Base-by-base conservation (phyloP, 2,329 filamentous ascomycete species). In the Purpureocillium lavendulum region DNA sequence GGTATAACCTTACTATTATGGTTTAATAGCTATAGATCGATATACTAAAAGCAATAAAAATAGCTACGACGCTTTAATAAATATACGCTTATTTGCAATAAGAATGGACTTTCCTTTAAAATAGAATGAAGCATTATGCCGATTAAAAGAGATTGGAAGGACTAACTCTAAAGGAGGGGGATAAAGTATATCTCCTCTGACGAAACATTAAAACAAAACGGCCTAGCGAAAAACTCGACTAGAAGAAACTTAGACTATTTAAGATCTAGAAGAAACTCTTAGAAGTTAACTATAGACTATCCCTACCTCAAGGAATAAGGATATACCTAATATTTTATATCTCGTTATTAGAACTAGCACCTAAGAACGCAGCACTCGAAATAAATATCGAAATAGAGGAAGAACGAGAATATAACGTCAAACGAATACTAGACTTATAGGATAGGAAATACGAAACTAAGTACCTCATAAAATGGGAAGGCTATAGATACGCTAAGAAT, bases 311-410 rank as follows among this genome's bases (percentile, higher is more conserved):
- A 26, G 10, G 6, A 6, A n/a, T 40, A 24, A 8, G 41, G 35
- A 40, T 40, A 41, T 42, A 45, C 32, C 30, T 32, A 33, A 40
- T 52, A 26, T 49, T 49, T 41, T 44, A 51, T 46, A 49, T 51
- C 14, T 48, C 28, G 33, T 29, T 50, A 31, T 24, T 50, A 17
- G 33, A 50, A 43, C 34, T 34, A 39, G 36, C 17, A 45, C 21
- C 30, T 40, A 6, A 40, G 12, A 41, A 44, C 28, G 18, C 17
- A 26, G 40, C 40, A 30, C 29, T 30, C 40, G 16, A 30, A 42
- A 38, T 35, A 36, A 18, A 41, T 3, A 40, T 42, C n/a, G 39
- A 39, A 32, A 31, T 38, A 14, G 30, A 36, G 39, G n/a, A 45
- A 24, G 24, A 41, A 2, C 5, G 11, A 10, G 14, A 30, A 42